These are phyloP conservation scores for Blastocystis sp. DNA, from an alignment of 352 stramenopile species.

Conservation along the genomic window DNA sequence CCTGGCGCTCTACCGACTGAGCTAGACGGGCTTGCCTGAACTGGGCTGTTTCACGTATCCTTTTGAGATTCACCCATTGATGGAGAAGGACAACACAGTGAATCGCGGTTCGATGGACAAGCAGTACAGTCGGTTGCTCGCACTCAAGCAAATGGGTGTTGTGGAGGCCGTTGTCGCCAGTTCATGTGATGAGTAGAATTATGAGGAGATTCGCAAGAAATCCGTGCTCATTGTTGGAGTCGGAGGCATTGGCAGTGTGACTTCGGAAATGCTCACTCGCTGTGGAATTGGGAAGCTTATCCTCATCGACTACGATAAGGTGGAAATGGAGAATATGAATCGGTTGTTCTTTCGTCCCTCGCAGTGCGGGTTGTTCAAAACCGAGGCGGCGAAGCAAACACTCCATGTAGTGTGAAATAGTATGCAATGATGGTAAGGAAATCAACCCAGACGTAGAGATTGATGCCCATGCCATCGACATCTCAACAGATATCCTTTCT, in stretches of 20 bases:
- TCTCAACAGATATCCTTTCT: constrained; percentile 75
- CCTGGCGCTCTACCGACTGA: neutral
- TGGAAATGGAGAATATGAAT: constrained; percentile 87
- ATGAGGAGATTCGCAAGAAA: constrained; percentile 81
- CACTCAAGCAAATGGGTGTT: constrained; percentile 84
- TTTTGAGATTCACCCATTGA: too few species aligned
- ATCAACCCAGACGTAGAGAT: constrained; percentile 85
- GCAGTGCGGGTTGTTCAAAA: constrained; percentile 83
- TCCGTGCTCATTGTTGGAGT: constrained; percentile 81
- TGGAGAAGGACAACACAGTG: too few species aligned
- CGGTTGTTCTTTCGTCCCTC: constrained; percentile 84
- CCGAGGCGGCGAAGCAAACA: constrained; percentile 81
- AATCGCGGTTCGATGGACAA: constrained; percentile 72
- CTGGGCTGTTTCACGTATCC: neutral
- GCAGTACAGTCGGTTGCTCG: constrained; percentile 84
- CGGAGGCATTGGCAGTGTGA: constrained; percentile 81
- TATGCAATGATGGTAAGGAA: constrained; percentile 71
- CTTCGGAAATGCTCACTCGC: constrained; percentile 83
- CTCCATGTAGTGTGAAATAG: constrained; percentile 74
- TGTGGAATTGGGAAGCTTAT: constrained; percentile 85
- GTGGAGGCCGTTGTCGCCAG: constrained; percentile 73
- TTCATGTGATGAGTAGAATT: constrained; percentile 73
- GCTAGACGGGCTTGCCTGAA: neutral
- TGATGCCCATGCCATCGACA: constrained; percentile 82
- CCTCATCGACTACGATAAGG: constrained; percentile 84